These are phyloP conservation scores for Didymella sp. DNA, from an alignment of 2,329 filamentous ascomycete genomes.

Conservation along the genomic window DNA sequence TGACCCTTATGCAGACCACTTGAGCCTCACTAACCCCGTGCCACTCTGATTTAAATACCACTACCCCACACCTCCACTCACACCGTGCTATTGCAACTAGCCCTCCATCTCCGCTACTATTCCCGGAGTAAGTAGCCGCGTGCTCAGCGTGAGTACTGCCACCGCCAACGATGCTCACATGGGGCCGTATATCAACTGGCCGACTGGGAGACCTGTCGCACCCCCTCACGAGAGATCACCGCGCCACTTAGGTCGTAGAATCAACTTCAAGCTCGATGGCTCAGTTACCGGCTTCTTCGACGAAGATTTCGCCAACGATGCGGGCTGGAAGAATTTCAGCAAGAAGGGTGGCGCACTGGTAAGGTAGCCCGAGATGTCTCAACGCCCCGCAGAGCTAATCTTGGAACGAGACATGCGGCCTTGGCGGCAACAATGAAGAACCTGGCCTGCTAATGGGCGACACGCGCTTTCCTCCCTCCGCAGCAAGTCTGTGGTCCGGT, in stretches of 20 bases:
- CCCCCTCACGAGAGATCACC: background rate
- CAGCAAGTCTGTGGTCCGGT: conserved; percentile 24
- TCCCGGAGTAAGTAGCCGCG: background rate
- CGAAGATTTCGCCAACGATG: conserved; percentile 20
- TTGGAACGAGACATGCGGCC: conserved; percentile 11
- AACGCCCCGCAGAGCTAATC: background rate
- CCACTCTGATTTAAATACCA: background rate
- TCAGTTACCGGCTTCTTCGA: conserved; percentile 16
- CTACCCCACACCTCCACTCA: background rate
- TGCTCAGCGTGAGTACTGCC: background rate
- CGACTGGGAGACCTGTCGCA: background rate
- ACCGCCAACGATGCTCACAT: background rate
- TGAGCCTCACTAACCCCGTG: background rate
- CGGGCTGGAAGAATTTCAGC: conserved; percentile 19
- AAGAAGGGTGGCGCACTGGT: conserved; percentile 23
- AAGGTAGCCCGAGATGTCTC: too few relatives aligned
- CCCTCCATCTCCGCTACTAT: background rate
- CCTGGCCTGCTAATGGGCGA: conserved; percentile 24
- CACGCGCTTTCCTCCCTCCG: conserved; percentile 24
- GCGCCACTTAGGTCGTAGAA: background rate
- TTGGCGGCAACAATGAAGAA: conserved; percentile 18
- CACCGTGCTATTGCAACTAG: background rate
- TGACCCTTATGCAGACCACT: background rate
- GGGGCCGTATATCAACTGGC: background rate
- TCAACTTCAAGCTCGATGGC: background rate